Conservation (phyloP, 305 asterid genomes). For the Plantago coronopus region DNA sequence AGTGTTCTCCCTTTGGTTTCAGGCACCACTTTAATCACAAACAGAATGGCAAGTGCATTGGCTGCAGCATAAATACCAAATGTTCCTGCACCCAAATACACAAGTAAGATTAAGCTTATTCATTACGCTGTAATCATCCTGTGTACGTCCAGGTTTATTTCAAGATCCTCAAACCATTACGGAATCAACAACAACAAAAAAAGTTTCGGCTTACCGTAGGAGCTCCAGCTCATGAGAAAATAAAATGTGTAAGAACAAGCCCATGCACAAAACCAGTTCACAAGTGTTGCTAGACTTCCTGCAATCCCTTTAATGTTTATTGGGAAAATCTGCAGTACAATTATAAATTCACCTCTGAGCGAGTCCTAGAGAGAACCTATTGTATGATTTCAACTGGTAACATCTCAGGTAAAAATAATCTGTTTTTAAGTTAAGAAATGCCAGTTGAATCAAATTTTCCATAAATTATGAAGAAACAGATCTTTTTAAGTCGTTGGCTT, state of each 20-base stretch:
- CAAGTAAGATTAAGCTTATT: no score
- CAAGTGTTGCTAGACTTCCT: constrained; percentile 75
- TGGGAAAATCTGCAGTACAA: constrained; percentile 64
- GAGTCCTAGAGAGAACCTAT: not conserved
- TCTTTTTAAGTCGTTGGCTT: not conserved
- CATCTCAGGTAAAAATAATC: no score
- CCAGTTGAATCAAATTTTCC: no score
- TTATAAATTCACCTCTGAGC: not conserved
- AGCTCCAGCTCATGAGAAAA: constrained; percentile 81
- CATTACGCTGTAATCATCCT: no score
- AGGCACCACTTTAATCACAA: constrained; percentile 72
- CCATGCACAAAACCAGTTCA: constrained; percentile 96
- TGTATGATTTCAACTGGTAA: no score
- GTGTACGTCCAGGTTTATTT: not conserved
- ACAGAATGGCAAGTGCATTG: constrained; percentile 60
- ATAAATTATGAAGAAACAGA: no score
- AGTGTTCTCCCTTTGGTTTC: constrained; percentile 92
- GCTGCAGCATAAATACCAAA: constrained; percentile 69
- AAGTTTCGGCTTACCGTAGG: constrained; percentile 42
- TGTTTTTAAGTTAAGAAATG: no score
- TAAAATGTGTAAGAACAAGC: constrained; percentile 77
- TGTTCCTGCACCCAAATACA: constrained; percentile 54
- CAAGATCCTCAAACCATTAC: not conserved
- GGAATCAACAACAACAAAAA: not conserved
- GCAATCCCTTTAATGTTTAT: constrained; percentile 74